Percentiles rank a stretch among this genome's conserved stretches.
phyloP scores from a whole-genome alignment of 257 asterid genomes.

The Anisodus tanguticus region DNA sequence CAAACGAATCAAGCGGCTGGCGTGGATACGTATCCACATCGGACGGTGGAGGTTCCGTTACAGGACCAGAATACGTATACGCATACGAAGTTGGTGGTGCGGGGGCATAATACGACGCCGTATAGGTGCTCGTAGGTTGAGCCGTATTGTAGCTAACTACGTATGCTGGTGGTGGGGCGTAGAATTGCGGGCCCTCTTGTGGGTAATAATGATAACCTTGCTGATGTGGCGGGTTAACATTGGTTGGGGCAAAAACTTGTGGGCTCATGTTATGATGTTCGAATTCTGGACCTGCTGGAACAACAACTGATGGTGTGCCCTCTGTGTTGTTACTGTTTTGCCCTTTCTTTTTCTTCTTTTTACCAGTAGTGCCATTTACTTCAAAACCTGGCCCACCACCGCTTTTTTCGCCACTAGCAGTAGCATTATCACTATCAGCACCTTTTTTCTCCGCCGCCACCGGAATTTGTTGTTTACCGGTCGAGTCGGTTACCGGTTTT shows the following conservation, averaged over 20 bases:
- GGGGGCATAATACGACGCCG: conserved; percentile 60
- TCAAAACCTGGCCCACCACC: conserved; percentile 33
- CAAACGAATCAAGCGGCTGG: conserved; percentile 77
- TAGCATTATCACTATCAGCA: conserved; percentile 22
- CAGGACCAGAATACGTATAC: conserved; percentile 44
- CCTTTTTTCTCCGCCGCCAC: conserved; percentile 41
- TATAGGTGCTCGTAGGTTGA: conserved; percentile 49
- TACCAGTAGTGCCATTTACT: conserved; percentile 39
- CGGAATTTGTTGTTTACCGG: conserved; percentile 28
- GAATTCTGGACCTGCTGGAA: conserved; percentile 39
- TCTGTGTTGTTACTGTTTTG: conserved; percentile 44
- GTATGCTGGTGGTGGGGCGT: conserved; percentile 45
- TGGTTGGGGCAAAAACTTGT: conserved; percentile 29
- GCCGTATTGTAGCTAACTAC: conserved; percentile 71
- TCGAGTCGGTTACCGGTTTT: conserved; percentile 35
- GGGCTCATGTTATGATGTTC: conserved; percentile 41
- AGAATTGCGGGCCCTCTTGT: conserved; percentile 31
- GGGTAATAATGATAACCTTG: conserved; percentile 37
- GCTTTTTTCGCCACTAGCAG: conserved; percentile 28
- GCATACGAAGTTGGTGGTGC: conserved; percentile 56
- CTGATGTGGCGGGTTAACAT: conserved; percentile 50
- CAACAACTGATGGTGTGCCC: conserved; percentile 34
- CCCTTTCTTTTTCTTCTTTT: conserved; percentile 66
- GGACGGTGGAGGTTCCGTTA: conserved; percentile 43
- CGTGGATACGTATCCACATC: conserved; percentile 44